Evolutionary conservation across 768 basidiomycete genomes (phyloP), one percentile per base, ranked within the genome.

Genomic region (Kwoniella newhampshirensis): DNA sequence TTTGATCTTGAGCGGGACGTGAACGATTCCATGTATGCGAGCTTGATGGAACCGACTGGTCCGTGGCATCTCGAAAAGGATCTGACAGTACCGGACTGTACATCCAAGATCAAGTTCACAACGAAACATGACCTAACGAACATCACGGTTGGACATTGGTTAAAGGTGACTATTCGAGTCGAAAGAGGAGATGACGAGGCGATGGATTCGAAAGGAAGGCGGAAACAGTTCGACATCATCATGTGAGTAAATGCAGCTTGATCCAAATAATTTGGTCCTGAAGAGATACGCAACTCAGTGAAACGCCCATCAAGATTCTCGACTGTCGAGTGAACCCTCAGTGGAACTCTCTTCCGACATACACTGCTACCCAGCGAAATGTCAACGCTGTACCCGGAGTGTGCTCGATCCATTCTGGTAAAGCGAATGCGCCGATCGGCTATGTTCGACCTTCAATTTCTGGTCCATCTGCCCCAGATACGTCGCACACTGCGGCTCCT

Each of bases 321-420:
- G 92, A 92, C 17, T 91, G 88, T 74, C 84, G 85, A 20, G 92
- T 89, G 71, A 86, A 88, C 65, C 82, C 86, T 0, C 85, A 89
- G 59, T 87, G 85, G 84, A 85, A 82, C 56, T 82, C 85, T 3
- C 84, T 96, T 8, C 90, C 92, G 0, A 82, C 82, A 9, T 94
- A 94, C 74, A 80, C 83, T 2, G 55, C 66, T 20, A 17, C 35
- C 25, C 63, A 54, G 15, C 59, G 62, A 17, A 45, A 51, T 17
- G 59, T 55, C 15, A 49, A 63, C 13, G 40, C 63, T 1, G 42
- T 59, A 2, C 46, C 59, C n/a, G 57, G 60, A 37, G 57, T 60
- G 12, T 73, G 65, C 51, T 63, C 77, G 77, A 7, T 80, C 81
- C 63, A 70, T 61, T 51, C 67, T 4, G 42, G 54, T 48, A 42